A percentile compares a stretch with the other conserved stretches of the same genome.
Conservation (phyloP, 176 grass and related monocot species). For the Phoenix dactylifera region DNA sequence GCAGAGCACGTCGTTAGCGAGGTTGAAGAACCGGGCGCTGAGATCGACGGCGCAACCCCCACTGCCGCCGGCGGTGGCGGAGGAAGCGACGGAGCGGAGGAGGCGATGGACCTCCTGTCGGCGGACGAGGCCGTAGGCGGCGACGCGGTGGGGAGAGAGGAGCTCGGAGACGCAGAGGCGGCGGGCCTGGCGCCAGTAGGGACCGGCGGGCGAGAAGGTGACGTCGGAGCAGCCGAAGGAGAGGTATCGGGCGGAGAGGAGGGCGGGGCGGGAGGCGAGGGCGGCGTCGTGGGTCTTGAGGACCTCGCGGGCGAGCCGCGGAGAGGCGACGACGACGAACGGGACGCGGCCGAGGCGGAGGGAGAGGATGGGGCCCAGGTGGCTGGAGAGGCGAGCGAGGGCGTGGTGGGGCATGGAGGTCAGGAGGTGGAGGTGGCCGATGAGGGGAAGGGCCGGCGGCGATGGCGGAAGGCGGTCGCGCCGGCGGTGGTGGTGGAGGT, state of each 20-base stretch:
- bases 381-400: constrained; percentile 10
- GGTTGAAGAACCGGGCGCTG: constrained; percentile 33
- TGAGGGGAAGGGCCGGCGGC: constrained; percentile 25
- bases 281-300: constrained; percentile 49
- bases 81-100: not conserved
- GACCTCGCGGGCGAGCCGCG: constrained; percentile 34
- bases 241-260: constrained; percentile 36
- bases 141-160: constrained; percentile 22
- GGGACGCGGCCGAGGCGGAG: constrained; percentile 53
- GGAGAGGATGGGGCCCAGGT: constrained; percentile 18
- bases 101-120: constrained; percentile 23
- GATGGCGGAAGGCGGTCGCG: constrained; percentile 15
- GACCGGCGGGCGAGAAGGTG: constrained; percentile 43
- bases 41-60: constrained; percentile 14
- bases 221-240: constrained; percentile 45
- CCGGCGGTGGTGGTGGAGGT: not conserved
- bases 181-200: constrained; percentile 63
- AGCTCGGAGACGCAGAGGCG: constrained; percentile 39
- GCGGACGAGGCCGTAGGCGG: constrained; percentile 10
- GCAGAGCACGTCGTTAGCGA: constrained; percentile 33
- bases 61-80: not conserved
- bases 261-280: constrained; percentile 51
- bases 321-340: constrained; percentile 46
- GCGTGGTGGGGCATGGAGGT: constrained; percentile 30
- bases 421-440: constrained; percentile 33